Evolutionary conservation across 2,329 filamentous ascomycete species (phyloP).

Genomic region (Diplocarpon rosae): DNA sequence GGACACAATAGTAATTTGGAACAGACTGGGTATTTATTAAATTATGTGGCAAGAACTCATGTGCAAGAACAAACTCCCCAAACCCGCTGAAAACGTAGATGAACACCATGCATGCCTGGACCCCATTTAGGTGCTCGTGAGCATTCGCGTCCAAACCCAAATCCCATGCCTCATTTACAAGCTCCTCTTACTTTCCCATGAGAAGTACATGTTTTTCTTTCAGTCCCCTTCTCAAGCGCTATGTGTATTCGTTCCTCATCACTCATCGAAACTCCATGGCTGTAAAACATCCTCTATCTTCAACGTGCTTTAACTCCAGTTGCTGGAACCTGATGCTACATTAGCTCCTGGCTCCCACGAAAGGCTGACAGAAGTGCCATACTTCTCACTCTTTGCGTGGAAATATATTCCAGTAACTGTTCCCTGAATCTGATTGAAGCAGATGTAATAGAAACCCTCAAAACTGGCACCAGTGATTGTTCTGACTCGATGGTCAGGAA

Average conservation of each 20-base stretch:
- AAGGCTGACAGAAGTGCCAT: slow-evolving; percentile 30
- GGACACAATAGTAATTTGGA: no score
- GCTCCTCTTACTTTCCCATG: slow-evolving; percentile 2
- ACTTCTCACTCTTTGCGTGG: slow-evolving; percentile 97
- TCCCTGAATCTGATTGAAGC: slow-evolving; percentile 86
- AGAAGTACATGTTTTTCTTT: slow-evolving; percentile 1
- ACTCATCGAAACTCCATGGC: slow-evolving; percentile 79
- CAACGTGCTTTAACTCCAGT: slow-evolving; percentile 79
- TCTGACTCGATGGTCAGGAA: slow-evolving; percentile 84
- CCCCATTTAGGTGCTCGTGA: not conserved
- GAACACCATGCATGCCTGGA: slow-evolving; percentile 11
- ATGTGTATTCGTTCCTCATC: slow-evolving; percentile 24
- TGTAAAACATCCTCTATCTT: slow-evolving; percentile 71
- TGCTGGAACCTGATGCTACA: slow-evolving; percentile 66
- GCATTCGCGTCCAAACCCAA: slow-evolving; percentile 7
- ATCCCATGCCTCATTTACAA: slow-evolving; percentile 9
- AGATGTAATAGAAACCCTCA: slow-evolving; percentile 98
- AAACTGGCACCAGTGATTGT: slow-evolving; percentile 93
- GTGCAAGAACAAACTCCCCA: slow-evolving; percentile 1
- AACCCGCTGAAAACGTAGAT: slow-evolving; percentile 7
- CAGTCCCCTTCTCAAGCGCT: slow-evolving; percentile 4
- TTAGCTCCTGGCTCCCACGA: not conserved
- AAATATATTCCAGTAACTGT: slow-evolving; percentile 92
- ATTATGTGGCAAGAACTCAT: no score
- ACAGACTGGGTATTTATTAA: no score